These are phyloP conservation scores for Colletotrichum caudatum DNA, from an alignment of 2,329 filamentous ascomycete species.

Conservation along the genomic window DNA sequence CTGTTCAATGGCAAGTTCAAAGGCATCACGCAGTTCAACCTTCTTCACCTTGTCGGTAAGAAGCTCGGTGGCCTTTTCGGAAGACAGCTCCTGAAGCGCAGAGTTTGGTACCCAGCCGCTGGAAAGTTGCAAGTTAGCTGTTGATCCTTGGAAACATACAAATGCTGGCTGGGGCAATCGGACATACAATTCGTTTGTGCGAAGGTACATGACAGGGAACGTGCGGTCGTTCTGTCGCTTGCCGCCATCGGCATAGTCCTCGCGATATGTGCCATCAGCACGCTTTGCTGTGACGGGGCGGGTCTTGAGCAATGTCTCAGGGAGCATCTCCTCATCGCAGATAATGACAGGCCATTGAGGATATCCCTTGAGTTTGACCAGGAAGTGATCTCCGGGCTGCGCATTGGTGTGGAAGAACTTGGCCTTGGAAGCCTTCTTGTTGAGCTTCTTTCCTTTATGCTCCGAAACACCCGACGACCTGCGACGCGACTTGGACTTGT, in stretches of 20 bases:
- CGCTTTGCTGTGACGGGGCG: conserved; percentile 88
- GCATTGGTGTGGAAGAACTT: conserved; percentile 81
- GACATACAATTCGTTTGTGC: conserved; percentile 97
- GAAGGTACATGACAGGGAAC: conserved; percentile 94
- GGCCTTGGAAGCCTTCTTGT: conserved; percentile 84
- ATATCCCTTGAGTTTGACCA: conserved; percentile 94
- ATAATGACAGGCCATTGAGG: conserved; percentile 95
- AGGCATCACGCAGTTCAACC: conserved; percentile 77
- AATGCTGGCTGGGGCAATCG: conserved; percentile 2
- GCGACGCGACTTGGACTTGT: conserved; percentile 68
- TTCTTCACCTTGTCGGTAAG: conserved; percentile 85
- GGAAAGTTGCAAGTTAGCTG: conserved; percentile 23
- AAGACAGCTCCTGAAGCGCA: conserved; percentile 81
- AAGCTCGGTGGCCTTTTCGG: conserved; percentile 75
- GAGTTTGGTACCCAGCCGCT: conserved; percentile 95
- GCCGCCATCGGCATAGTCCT: conserved; percentile 87
- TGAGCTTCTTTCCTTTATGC: conserved; percentile 82
- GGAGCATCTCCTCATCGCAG: conserved; percentile 94
- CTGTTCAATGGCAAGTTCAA: conserved; percentile 81
- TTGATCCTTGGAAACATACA: conserved; percentile 5
- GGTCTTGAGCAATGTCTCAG: conserved; percentile 77
- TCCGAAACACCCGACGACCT: conserved; percentile 78
- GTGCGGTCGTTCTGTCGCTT: conserved; percentile 87
- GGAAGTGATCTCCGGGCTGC: conserved; percentile 90
- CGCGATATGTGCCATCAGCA: conserved; percentile 86